Percentiles rank a stretch among this genome's conserved stretches.
Conservation (phyloP, 176 grass and related monocot species). For the Zizania latifolia region DNA sequence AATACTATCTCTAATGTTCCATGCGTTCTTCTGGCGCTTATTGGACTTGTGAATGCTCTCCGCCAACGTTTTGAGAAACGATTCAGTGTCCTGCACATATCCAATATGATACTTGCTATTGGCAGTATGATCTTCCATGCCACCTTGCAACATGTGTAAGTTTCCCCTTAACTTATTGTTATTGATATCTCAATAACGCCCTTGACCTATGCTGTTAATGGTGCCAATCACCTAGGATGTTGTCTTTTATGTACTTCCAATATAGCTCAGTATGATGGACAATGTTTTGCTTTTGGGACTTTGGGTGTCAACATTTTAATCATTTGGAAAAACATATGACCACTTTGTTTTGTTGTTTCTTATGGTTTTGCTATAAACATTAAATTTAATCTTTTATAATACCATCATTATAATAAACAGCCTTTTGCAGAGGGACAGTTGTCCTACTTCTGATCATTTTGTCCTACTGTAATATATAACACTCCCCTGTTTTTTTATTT, state of each 20-base stretch:
- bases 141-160: constrained; percentile 82
- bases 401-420: neutral
- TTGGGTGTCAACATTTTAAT: no score
- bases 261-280: no score
- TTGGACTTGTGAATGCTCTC: constrained; percentile 64
- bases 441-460: no score
- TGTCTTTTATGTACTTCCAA: neutral
- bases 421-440: neutral
- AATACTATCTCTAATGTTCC: constrained; percentile 76
- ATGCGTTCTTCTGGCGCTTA: constrained; percentile 57
- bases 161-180: neutral
- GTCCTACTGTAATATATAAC: no score
- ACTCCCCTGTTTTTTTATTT: no score
- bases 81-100: constrained; percentile 74
- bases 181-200: neutral
- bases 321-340: neutral
- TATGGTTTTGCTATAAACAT: neutral
- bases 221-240: no score
- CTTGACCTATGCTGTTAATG: neutral
- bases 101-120: constrained; percentile 76
- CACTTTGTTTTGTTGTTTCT: neutral
- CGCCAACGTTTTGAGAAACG: constrained; percentile 79
- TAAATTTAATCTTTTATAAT: no score
- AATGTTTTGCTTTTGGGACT: no score
- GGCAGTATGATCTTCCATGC: constrained; percentile 87